Base-by-base conservation (phyloP, 306 rosid genomes). In the Ormosia semicastrata region DNA sequence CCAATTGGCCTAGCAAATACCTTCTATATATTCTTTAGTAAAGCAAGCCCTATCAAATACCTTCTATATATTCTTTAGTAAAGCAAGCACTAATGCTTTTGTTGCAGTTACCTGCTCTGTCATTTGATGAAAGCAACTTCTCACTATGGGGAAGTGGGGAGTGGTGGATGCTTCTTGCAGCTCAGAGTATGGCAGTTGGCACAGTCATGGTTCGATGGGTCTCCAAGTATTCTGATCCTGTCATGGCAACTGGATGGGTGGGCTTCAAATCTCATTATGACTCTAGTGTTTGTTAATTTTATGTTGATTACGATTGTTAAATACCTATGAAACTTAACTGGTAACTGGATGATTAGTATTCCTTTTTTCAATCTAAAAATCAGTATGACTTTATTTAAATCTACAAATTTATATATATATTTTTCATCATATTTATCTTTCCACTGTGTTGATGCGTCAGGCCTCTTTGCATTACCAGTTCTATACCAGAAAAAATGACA, bases 151-250 rank as follows among this genome's bases (percentile, higher is more conserved):
- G 93, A 77, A 95, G 97, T 87, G 98, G 98, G 76, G 98, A 95
- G 88, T 95, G 94, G 98, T 95, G 98, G 98, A 93, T 95, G 98
- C 92, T 95, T 85, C 97, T 95, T 73, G 97, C 98, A 59, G 98
- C 98, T 87, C 97, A 95, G 86, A 95, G 98, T 88, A 95, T 95
- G 98, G 98, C 98, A 64, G 86, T 93, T 80, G 97, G 98, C 76
- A 93, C 98, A 5, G 98, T 95, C 84, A 95, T 95, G 98, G 98
- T 95, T 75, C 98, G 97, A 66, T 95, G 98, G 98, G 98, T 95
- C 83, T 89, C 98, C 71, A 95, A 93, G 87, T 95, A 93, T 81
- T 93, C 95, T 14, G 98, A 95, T 78, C 95, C 98, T 73, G 72
- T 95, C 84, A 95, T 95, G 98, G 98, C 98, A 36, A 95, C 97